phyloP scores from a whole-genome alignment of 1,284 basidiomycete genomes.

The Fistulinella cinereoalba region DNA sequence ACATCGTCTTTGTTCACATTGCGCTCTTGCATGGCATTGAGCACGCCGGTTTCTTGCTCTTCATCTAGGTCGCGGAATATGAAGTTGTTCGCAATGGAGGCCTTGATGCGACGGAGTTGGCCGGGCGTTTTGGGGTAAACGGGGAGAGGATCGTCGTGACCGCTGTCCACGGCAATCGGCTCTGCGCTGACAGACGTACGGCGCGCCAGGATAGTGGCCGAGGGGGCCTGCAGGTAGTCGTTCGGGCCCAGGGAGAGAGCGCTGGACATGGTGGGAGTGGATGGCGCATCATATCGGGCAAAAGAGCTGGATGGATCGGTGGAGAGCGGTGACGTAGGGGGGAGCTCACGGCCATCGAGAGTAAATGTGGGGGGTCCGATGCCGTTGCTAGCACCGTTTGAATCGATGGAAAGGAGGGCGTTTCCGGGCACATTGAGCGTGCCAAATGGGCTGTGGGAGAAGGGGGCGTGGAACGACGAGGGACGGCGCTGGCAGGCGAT shows the following conservation, averaged over 20 bases:
- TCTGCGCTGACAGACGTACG: conserved; percentile 97
- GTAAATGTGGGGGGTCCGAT: conserved; percentile 51
- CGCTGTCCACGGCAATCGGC: conserved; percentile 82
- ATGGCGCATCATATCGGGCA: conserved; percentile 46
- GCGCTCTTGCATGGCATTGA: conserved; percentile 95
- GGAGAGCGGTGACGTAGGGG: conserved; percentile 61
- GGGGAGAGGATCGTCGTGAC: conserved; percentile 62
- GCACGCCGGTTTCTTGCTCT: conserved; percentile 90
- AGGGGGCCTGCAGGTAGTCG: conserved; percentile 64
- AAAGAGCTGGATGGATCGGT: conserved; percentile 45
- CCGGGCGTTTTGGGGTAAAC: conserved; percentile 81
- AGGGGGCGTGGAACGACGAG: conserved; percentile 48
- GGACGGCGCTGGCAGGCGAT: conserved; percentile 47
- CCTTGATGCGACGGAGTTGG: conserved; percentile 85
- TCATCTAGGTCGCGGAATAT: conserved; percentile 96
- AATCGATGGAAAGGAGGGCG: conserved; percentile 57
- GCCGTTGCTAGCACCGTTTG: conserved; percentile 22
- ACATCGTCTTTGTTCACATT: conserved; percentile 71
- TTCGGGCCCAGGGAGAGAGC: conserved; percentile 46
- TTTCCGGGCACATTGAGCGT: conserved; percentile 76
- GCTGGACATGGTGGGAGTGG: conserved; percentile 44
- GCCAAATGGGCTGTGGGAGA: conserved; percentile 68
- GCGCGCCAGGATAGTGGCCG: conserved; percentile 80
- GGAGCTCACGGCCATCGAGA: conserved; percentile 54
- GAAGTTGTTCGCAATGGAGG: conserved; percentile 86